Evolutionary conservation across 345 rosid species (phyloP).

Genomic region (Arabis alpina): DNA sequence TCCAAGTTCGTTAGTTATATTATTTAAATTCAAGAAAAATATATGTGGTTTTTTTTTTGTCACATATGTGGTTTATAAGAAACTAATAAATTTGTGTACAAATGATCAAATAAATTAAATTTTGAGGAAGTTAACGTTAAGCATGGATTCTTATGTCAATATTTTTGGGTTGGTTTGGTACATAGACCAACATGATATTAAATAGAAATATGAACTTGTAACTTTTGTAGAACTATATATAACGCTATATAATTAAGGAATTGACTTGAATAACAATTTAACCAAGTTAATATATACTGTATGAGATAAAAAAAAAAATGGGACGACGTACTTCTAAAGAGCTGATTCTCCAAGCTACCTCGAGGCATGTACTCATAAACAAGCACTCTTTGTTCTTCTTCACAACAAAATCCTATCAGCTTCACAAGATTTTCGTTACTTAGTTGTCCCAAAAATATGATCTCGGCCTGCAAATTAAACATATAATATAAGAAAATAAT

Average conservation of each 20-base stretch:
- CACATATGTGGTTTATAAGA: neutral
- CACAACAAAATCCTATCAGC: slow-evolving; percentile 77
- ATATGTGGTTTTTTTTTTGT: neutral
- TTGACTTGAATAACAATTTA: no score
- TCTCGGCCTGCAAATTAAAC: slow-evolving; percentile 63
- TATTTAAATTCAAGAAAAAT: neutral
- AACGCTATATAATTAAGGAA: no score
- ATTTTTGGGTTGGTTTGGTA: neutral
- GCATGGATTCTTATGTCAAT: neutral
- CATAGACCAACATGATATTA: neutral
- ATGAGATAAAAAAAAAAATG: neutral
- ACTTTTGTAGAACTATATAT: no score
- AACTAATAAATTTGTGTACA: neutral
- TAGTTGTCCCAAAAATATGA: slow-evolving; percentile 79
- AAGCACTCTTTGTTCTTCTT: slow-evolving; percentile 70
- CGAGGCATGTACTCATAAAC: slow-evolving; percentile 76
- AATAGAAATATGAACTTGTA: neutral
- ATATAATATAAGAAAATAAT: neutral
- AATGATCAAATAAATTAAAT: neutral
- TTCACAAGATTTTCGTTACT: slow-evolving; percentile 75
- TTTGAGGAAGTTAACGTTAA: neutral
- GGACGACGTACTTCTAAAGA: slow-evolving; percentile 60
- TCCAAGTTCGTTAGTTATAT: no score
- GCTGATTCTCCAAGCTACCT: slow-evolving; percentile 80
- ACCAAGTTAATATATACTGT: neutral